Evolutionary conservation across 1,284 basidiomycete species (phyloP), one percentile per base, ranked within the genome.

Genomic region (Puccinia polysora): DNA sequence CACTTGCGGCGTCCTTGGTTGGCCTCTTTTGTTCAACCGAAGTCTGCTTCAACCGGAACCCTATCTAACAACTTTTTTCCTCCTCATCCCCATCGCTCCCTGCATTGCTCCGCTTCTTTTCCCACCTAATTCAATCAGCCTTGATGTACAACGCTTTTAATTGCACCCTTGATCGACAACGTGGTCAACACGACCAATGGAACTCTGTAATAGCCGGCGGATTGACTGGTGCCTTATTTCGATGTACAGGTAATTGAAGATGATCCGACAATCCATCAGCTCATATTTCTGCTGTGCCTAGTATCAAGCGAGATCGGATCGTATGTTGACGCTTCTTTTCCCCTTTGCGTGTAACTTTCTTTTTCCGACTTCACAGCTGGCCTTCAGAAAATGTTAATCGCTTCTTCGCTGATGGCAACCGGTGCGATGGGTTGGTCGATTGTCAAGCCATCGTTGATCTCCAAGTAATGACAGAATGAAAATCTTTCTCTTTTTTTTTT

Each of bases 141-240:
- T 86, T 99, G 79, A 87, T 90, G 76, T 99, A 99, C 84, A 99
- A 98, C 82, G 87, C 88, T 75, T 86, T 95, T 81, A 97, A 97
- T 83, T 96, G 95, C 73, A 86, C 88, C 69, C 89, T 98, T 77
- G 96, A 97, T 81, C 83, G 85, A 69, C 82, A 87, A 77, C 87
- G 96, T 78, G 76, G 75, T 0, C 87, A 90, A 81, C 95, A 98
- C 81, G 96, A 98, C 80, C 87, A 86, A 63, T 84, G 86, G 76
- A 93, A 93, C 76, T 91, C 90, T 76, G 90, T 98, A 86, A 86
- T 86, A 49, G 93, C 96, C 64, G 96, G 93, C 47, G 94, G 86
- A 40, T 78, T 96, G 75, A 94, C 91, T 70, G 96, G 96, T 75
- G 89, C 87, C 45, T 81, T 97, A 71, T 98, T 88, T 85, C 97